Conservation (phyloP, 768 basidiomycete genomes). For the Leccinum ochraceum region DNA sequence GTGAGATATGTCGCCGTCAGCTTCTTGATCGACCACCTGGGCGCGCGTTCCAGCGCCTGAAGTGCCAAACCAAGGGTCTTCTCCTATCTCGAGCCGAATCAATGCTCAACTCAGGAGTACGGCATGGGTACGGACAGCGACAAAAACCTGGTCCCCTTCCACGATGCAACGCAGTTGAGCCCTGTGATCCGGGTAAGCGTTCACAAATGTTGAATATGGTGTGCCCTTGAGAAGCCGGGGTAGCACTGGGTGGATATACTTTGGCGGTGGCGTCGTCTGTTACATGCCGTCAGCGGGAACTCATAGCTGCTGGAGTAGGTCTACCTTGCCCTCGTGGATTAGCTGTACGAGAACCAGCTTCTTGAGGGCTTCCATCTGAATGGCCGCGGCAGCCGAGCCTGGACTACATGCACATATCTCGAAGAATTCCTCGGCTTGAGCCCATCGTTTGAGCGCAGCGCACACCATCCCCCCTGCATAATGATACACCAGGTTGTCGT, state of each 20-base stretch:
- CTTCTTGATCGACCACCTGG: slow-evolving; percentile 76
- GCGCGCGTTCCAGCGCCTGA: slow-evolving; percentile 67
- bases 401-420: slow-evolving; percentile 76
- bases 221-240: slow-evolving; percentile 63
- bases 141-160: slow-evolving; percentile 59
- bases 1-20: slow-evolving; percentile 84
- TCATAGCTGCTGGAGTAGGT: background rate
- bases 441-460: slow-evolving; percentile 62
- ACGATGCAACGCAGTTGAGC: slow-evolving; percentile 45
- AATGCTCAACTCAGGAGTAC: slow-evolving; percentile 2
- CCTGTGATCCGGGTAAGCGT: slow-evolving; percentile 61
- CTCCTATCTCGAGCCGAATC: slow-evolving; percentile 47
- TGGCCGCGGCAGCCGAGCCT: slow-evolving; percentile 55
- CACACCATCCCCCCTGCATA: slow-evolving; percentile 77
- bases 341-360: slow-evolving; percentile 79
- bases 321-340: slow-evolving; percentile 74
- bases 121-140: slow-evolving; percentile 41
- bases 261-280: slow-evolving; percentile 54
- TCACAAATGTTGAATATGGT: slow-evolving; percentile 63
- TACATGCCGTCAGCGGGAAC: slow-evolving; percentile 1
- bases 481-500: slow-evolving; percentile 83
- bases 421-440: slow-evolving; percentile 72
- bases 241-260: slow-evolving; percentile 67
- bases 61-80: slow-evolving; percentile 68
- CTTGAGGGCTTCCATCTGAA: slow-evolving; percentile 88